phyloP scores from a whole-genome alignment of 192 early-diverging fungal genomes.

The Entomortierella beljakovae region DNA sequence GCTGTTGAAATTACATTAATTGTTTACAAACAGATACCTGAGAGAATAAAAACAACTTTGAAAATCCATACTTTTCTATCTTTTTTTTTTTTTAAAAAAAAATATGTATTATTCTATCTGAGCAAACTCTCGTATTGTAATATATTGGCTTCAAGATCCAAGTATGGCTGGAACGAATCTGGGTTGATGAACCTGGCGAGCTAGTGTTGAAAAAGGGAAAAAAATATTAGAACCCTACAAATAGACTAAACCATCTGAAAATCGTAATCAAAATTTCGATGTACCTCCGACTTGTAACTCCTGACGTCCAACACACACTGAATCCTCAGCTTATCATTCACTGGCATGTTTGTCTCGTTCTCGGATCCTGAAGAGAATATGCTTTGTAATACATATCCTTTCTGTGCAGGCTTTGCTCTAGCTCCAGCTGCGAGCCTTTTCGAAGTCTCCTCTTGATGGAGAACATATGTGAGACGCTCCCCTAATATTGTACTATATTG shows the following conservation, averaged over 20 bases:
- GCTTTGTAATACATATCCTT: not conserved
- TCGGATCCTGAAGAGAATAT: constrained; percentile 20
- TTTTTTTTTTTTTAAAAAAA: not conserved
- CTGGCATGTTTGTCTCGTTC: constrained; percentile 51
- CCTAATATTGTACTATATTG: constrained; percentile 33
- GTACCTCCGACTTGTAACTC: constrained; percentile 65
- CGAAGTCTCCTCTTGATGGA: constrained; percentile 12
- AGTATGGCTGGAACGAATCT: constrained; percentile 27
- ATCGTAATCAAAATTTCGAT: not conserved
- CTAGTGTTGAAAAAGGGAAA: not conserved
- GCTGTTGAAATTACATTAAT: constrained; percentile 6
- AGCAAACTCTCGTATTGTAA: constrained; percentile 34
- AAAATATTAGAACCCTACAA: not conserved
- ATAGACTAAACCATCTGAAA: not conserved
- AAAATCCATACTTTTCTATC: no score
- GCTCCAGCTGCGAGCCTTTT: constrained; percentile 19
- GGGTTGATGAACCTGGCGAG: constrained; percentile 34
- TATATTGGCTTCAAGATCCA: constrained; percentile 23
- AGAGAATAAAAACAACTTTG: not conserved
- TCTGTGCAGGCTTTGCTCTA: not conserved
- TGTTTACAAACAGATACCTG: constrained; percentile 36
- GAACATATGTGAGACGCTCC: constrained; percentile 54
- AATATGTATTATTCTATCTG: not conserved
- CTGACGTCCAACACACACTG: constrained; percentile 65
- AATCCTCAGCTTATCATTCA: constrained; percentile 68